phyloP scores from a whole-genome alignment of 1,139 yeast genomes.

The Pichia sp. region DNA sequence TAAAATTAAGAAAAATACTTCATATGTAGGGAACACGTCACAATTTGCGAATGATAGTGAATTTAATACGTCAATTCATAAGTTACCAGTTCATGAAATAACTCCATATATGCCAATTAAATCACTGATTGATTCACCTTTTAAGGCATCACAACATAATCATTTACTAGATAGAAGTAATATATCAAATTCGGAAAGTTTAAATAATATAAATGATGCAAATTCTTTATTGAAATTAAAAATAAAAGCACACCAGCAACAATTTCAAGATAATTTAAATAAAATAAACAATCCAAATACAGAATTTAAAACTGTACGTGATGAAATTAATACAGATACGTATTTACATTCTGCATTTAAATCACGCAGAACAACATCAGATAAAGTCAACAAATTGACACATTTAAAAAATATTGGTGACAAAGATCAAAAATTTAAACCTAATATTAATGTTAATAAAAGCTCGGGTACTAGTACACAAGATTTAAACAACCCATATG shows the following conservation, averaged over 20 bases:
- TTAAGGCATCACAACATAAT: conserved; percentile 13
- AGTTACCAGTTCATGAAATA: neutral
- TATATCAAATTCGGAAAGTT: no score
- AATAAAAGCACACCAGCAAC: conserved; percentile 16
- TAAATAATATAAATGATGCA: neutral
- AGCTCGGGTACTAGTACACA: neutral
- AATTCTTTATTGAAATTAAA: conserved; percentile 18
- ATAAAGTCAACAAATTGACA: neutral
- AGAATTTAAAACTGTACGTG: neutral
- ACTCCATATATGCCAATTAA: conserved; percentile 23
- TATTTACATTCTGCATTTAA: conserved; percentile 23
- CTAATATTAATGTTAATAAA: neutral
- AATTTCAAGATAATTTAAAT: conserved; percentile 4
- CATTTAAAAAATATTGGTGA: conserved; percentile 10
- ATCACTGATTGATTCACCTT: conserved; percentile 28
- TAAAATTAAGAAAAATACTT: no score
- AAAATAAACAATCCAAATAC: conserved; percentile 1
- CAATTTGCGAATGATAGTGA: no score
- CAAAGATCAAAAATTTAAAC: neutral
- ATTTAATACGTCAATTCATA: no score
- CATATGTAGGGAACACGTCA: no score
- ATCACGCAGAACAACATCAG: conserved; percentile 14
- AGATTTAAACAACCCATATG: conserved; percentile 24
- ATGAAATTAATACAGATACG: conserved; percentile 9
- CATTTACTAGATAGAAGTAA: no score